These are phyloP conservation scores for Lenwebbia sp. DNA, from an alignment of 345 rosid species.

Conservation along the genomic window DNA sequence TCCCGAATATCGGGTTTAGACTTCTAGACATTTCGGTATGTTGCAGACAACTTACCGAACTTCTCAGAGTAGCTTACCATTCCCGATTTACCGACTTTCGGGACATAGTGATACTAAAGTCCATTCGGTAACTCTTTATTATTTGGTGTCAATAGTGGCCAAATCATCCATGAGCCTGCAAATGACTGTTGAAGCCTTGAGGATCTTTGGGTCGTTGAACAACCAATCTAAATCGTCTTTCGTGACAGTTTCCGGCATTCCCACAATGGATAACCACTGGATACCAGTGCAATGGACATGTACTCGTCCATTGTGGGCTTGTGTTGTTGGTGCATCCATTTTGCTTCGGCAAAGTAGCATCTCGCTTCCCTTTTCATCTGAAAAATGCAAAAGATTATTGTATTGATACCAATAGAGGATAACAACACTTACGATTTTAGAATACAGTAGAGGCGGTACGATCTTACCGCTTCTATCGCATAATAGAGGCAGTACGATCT, in stretches of 20 bases:
- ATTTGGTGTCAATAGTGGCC: too few relatives aligned
- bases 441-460: not conserved
- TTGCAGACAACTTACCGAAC: too few relatives aligned
- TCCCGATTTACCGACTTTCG: too few relatives aligned
- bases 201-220: not conserved
- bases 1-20: too few relatives aligned
- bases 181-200: not conserved
- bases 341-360: too few relatives aligned
- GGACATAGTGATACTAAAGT: too few relatives aligned
- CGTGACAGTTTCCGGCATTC: constrained; percentile 5
- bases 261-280: not conserved
- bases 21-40: too few relatives aligned
- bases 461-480: constrained; percentile 17
- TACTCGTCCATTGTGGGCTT: too few relatives aligned
- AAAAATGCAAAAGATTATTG: not conserved
- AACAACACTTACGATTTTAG: not conserved
- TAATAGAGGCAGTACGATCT: constrained; percentile 1
- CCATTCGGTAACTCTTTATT: too few relatives aligned
- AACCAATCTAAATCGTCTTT: constrained; percentile 11
- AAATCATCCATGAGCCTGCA: constrained; percentile 16
- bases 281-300: too few relatives aligned
- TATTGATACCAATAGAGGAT: not conserved
- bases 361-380: not conserved
- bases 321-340: too few relatives aligned
- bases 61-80: too few relatives aligned